Evolutionary conservation across 805 yeast species (phyloP), one percentile per base, ranked within the genome.

Genomic region (Starmerella potacharoeniae): DNA sequence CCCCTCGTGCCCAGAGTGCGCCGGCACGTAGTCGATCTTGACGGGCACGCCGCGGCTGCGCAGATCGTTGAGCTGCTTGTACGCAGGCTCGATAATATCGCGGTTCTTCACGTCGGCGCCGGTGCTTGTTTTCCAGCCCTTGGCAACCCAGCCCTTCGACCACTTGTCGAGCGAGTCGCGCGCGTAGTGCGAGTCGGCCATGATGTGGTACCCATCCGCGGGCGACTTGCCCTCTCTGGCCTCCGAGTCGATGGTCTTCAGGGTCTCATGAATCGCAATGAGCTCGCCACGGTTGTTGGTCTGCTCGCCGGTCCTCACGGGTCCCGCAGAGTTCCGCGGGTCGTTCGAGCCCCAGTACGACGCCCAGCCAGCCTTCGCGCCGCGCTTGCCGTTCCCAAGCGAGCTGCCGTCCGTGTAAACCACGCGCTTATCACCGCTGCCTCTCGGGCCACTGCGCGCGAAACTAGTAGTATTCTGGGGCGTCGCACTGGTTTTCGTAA

Each of bases 231-330:
- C 48, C 7, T 10, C 5, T 6, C 9, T 17, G 28, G 29, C 30
- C 13, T 51, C 45, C 7, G n/a, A 7, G 17, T 1, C 59, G 49
- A 16, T 73, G 6, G 64, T 60, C 6, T 66, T 65, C 55, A 85
- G 64, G 0, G 93, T 95, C 36, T 72, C 73, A 5, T 69, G 64
- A 17, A 85, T 74, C 0, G 95, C 96, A 13, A 71, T 66, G 10
- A 89, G 75, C 68, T 90, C 97, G 0, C 95, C 93, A 42, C 86
- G 70, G 60, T 86, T 89, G 62, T 88, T 89, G 1, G 95, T 86
- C 36, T 82, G 88, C 3, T 63, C 64, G 2, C 72, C 74, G 6
- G 10, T 17, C 1, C n/a, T 43, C 30, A 87, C 70, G 0, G 83
- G 78, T 5, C 73, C 79, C 0, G 83, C 72, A 9, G 73, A 69